A percentile compares a stretch with the other conserved stretches of the same genome.
Evolutionary conservation across 495 filamentous ascomycete genomes (phyloP).

Genomic region (Daldinia loculata): DNA sequence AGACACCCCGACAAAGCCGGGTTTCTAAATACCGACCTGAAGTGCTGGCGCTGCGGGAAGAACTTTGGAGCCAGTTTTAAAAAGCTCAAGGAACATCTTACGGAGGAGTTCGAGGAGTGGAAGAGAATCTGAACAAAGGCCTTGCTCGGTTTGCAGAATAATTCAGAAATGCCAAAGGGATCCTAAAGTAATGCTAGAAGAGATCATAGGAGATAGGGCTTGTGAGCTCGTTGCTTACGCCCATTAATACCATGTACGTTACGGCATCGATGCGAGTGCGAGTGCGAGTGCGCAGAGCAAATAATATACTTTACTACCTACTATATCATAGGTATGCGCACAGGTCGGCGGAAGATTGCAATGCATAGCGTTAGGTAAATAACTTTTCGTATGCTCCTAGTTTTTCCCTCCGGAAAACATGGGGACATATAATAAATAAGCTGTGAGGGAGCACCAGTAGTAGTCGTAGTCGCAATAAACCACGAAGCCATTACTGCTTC

Average conservation of each 20-base stretch:
- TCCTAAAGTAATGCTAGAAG: neutral
- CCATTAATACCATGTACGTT: neutral
- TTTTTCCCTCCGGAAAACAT: conserved; percentile 2
- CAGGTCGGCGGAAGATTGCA: neutral
- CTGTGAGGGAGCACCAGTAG: neutral
- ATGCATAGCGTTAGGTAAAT: neutral
- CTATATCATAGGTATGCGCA: neutral
- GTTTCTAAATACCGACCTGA: conserved; percentile 69
- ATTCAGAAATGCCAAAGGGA: neutral
- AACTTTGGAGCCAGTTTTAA: conserved; percentile 77
- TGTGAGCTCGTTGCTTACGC: neutral
- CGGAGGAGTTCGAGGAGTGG: conserved; percentile 83
- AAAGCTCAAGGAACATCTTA: conserved; percentile 80
- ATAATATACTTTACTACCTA: neutral
- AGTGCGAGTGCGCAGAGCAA: neutral
- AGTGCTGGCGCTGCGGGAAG: conserved; percentile 86
- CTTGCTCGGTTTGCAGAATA: neutral
- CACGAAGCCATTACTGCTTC: conserved; percentile 15
- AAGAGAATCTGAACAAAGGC: conserved; percentile 63
- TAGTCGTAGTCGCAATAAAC: neutral
- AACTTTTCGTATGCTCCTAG: neutral
- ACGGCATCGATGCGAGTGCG: neutral
- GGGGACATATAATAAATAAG: conserved; percentile 9
- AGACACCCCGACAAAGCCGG: conserved; percentile 62
- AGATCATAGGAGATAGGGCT: neutral